Base-by-base conservation (phyloP, 306 rosid genomes). In the Bauhinia variegata region DNA sequence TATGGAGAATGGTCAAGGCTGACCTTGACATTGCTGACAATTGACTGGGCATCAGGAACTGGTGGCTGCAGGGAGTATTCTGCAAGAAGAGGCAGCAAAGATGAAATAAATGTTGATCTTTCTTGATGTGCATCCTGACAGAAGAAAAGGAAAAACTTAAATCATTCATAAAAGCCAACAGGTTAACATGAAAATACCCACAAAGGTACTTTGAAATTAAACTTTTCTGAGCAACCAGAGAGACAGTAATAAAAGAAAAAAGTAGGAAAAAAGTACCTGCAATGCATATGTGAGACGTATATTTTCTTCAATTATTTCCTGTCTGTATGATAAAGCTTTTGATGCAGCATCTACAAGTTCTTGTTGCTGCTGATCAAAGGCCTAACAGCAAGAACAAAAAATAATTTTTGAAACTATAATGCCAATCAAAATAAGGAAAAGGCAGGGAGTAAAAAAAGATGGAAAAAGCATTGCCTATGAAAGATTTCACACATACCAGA, bases 251-350 rank as follows among this genome's bases (percentile, higher is more conserved):
- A 47, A 57, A 50, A 74, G 33, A 52, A 55, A 60, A 65, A 31
- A 57, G 13, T 41, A 7, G 19, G 31, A 32, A 37, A 60, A 70
- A 63, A 14, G 43, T 58, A 83, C 88, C 88, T 80, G 88, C 66
- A 84, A 60, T 41, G 82, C 85, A 68, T 89, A 89, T 9, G 91
- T 79, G 18, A 89, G 97, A 39, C 95, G 96, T 70, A 95, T 90
- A 67, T 95, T 95, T 83, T 95, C 99, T 79, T 95, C 99, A 36
- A 95, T 86, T 72, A 95, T 85, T 71, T 95, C 99, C 49, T 95
- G 99, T 59, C 99, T 85, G 52, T 84, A 84, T 17, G 85, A 80
- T 67, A 84, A 58, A 63, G 88, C 86, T 82, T 84, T 84, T 37
- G 86, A 78, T 49, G 88, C 86, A 2, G 88, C 88, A 71, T 84